phyloP scores from a whole-genome alignment of 129 eudicot genomes.

The Chrysanthemum lavandulifolium region DNA sequence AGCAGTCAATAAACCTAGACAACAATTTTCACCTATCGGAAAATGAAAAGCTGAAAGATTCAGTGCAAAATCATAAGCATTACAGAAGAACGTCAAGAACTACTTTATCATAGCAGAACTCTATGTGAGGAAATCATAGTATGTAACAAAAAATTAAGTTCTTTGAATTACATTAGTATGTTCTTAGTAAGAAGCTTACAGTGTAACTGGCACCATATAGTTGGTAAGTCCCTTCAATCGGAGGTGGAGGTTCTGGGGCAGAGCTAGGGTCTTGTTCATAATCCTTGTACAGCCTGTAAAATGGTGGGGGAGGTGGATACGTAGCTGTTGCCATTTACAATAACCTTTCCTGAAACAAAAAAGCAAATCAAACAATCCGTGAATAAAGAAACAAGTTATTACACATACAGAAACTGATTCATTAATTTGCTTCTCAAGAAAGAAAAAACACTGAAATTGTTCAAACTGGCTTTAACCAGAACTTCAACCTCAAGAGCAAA shows the following conservation, averaged over 20 bases:
- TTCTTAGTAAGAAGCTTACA: slow-evolving; percentile 32
- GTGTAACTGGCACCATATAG: slow-evolving; percentile 75
- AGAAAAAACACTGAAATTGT: not conserved
- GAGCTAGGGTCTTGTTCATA: slow-evolving; percentile 57
- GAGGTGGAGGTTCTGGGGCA: slow-evolving; percentile 88
- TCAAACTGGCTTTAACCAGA: not conserved
- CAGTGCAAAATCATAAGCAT: slow-evolving; percentile 18
- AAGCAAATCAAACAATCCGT: not conserved
- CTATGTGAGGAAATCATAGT: slow-evolving; percentile 10
- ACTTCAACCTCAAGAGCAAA: not conserved
- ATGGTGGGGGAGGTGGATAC: slow-evolving; percentile 92
- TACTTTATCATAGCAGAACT: not conserved
- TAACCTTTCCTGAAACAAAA: not conserved
- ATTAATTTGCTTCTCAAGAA: not conserved
- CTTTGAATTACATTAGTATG: not conserved
- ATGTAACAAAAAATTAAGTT: not conserved
- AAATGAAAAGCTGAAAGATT: not conserved
- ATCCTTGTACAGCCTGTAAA: slow-evolving; percentile 78
- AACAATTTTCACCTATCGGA: not conserved
- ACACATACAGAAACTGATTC: not conserved
- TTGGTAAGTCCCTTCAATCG: slow-evolving; percentile 69
- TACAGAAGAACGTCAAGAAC: not conserved
- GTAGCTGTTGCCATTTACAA: slow-evolving; percentile 84
- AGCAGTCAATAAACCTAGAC: not conserved
- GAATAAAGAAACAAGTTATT: not conserved